A percentile compares a stretch with the other conserved stretches of the same genome.
These are phyloP conservation scores for Wallemia ichthyophaga DNA, from an alignment of 1,284 basidiomycete species.

Conservation along the genomic window DNA sequence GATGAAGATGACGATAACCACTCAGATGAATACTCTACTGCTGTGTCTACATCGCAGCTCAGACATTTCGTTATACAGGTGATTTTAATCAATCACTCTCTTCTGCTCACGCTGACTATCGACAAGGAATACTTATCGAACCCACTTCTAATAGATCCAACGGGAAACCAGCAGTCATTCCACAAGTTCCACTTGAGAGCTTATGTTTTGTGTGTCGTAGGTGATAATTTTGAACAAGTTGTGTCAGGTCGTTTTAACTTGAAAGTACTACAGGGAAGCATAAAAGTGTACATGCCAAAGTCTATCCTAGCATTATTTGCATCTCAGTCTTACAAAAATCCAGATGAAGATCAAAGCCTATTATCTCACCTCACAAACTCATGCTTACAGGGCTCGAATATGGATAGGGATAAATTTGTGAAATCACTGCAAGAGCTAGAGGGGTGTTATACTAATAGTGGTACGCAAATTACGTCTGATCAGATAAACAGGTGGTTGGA, in stretches of 20 bases:
- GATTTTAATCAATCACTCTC: slow-evolving; percentile 4
- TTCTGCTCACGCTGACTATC: neutral
- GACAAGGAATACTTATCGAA: slow-evolving; percentile 45
- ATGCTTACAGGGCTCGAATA: slow-evolving; percentile 40
- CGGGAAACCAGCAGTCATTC: slow-evolving; percentile 14
- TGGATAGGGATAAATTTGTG: slow-evolving; percentile 22
- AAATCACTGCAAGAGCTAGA: slow-evolving; percentile 44
- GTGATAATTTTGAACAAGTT: slow-evolving; percentile 10
- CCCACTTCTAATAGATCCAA: slow-evolving; percentile 47
- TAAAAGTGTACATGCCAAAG: slow-evolving; percentile 46
- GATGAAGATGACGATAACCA: slow-evolving; percentile 5
- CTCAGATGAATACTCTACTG: slow-evolving; percentile 20
- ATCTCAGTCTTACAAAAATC: slow-evolving; percentile 27
- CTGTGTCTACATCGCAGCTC: slow-evolving; percentile 54
- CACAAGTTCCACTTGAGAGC: slow-evolving; percentile 69
- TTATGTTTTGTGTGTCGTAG: slow-evolving; percentile 47
- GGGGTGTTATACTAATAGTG: slow-evolving; percentile 18
- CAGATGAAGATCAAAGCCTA: slow-evolving; percentile 24
- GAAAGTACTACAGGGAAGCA: no score
- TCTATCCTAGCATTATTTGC: slow-evolving; percentile 68
- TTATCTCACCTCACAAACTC: slow-evolving; percentile 78
- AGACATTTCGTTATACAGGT: slow-evolving; percentile 94
- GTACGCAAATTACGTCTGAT: slow-evolving; percentile 18
- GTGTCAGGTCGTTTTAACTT: no score
- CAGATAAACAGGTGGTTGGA: slow-evolving; percentile 24